phyloP scores from a whole-genome alignment of 139 green algal species.

The Coccomyxa sp. region DNA sequence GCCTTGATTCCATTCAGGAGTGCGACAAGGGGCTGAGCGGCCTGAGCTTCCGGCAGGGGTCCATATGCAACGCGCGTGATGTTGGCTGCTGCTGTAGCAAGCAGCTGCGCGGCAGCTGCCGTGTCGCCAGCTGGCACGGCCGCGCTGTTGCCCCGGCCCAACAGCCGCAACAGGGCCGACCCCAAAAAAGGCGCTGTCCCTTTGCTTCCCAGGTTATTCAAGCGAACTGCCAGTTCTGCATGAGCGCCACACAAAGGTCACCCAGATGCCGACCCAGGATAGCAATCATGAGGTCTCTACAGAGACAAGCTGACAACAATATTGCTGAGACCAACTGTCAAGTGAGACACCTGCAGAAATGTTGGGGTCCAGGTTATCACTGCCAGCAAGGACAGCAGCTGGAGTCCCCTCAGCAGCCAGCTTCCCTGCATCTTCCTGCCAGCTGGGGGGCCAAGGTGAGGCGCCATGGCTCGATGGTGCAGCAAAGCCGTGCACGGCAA shows the following conservation, averaged over 20 bases:
- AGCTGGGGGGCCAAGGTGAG: constrained; percentile 1
- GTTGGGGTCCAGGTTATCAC: background rate
- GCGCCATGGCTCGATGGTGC: constrained; percentile 5
- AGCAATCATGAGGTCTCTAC: background rate
- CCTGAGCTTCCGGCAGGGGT: constrained; percentile 18
- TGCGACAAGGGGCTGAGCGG: constrained; percentile 17
- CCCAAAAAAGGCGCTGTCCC: background rate
- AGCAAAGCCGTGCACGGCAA: constrained; percentile 43
- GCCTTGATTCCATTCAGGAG: constrained; percentile 31
- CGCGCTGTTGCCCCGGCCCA: background rate
- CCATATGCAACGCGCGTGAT: constrained; percentile 13
- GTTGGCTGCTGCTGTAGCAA: constrained; percentile 23
- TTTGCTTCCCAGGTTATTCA: background rate
- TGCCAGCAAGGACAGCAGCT: background rate
- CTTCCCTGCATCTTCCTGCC: background rate
- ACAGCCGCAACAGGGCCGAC: background rate
- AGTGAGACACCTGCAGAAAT: background rate
- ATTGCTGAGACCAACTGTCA: background rate
- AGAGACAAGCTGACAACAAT: background rate
- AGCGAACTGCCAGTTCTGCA: constrained; percentile 10
- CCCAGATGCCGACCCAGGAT: background rate
- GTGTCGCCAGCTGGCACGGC: background rate
- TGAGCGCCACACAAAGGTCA: background rate
- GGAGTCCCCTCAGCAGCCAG: background rate
- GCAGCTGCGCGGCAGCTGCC: constrained; percentile 25